Evolutionary conservation across 805 yeast species (phyloP), one percentile per base, ranked within the genome.

Genomic region (Candida nanaspora): DNA sequence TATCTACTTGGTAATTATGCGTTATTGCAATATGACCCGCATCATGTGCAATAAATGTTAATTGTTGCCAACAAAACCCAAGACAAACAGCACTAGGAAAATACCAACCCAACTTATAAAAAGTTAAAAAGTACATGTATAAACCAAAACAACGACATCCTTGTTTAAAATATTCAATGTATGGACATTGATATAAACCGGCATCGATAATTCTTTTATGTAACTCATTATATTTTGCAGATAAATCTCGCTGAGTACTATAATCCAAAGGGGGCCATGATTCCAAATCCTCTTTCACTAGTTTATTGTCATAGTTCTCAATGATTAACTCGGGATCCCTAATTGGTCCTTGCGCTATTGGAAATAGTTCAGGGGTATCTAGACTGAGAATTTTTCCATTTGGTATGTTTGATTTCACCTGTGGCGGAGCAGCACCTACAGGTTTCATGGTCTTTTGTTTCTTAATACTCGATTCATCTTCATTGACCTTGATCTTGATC

Each of bases 21-120:
- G 95, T 81, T 39, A 87, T 82, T 2, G 87, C 73, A 13, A 85
- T 72, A 57, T 87, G 96, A 6, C 95, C 95, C 0, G 95, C 87
- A 59, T 87, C 96, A 54, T 87, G 96, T 1, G 82, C 96, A 39
- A 86, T 80, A 56, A 87, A 87, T 2, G 86, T 83, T 56, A 85
- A 69, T 59, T 87, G 96, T 50, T 87, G 96, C 96, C 96, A 87
- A 8, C 82, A 85, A 35, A 78, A 53, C 0, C 93, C 96, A 43
- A 88, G 64, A 40, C 62, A 62, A 6, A 80, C 42, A 0, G 93
- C 95, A 49, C 88, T 78, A 21, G 70, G 33, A 27, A 66, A 59
- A 43, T 75, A 69, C 54, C 72, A 68, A 15, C 62, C 57, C 11
- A 59, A 42, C 44, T 70, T 69, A 46, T 78, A 70, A 40, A 78